Evolutionary conservation across 331 rosid genomes (phyloP).

Genomic region (Stylosanthes scabra): DNA sequence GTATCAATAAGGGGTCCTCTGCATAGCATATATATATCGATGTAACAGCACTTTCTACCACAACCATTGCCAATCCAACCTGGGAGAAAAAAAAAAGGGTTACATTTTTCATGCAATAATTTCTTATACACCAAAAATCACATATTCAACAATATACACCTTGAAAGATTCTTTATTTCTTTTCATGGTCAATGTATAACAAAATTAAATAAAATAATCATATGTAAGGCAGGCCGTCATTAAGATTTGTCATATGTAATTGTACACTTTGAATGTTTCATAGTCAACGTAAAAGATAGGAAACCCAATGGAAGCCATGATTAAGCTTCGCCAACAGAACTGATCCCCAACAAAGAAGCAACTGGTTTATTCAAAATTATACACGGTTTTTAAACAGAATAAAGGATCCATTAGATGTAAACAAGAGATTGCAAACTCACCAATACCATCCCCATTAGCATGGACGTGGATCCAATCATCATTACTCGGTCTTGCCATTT

Average conservation of each 20-base stretch:
- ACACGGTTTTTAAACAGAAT: background rate
- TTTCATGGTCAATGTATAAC: background rate
- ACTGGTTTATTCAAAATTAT: background rate
- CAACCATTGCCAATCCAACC: conserved; percentile 97
- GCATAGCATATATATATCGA: conserved; percentile 95
- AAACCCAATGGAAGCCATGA: background rate
- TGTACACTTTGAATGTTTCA: background rate
- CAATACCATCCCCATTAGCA: conserved; percentile 98
- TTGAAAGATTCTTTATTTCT: background rate
- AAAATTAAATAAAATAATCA: background rate
- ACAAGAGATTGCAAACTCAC: conserved; percentile 50
- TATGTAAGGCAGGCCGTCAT: background rate
- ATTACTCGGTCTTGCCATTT: conserved; percentile 70
- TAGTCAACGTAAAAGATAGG: conserved; percentile 16
- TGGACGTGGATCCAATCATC: conserved; percentile 92
- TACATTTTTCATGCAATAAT: background rate
- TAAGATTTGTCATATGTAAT: background rate
- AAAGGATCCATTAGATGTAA: background rate
- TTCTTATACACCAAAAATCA: background rate
- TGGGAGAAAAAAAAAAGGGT: conserved; percentile 40
- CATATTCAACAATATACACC: conserved; percentile 13
- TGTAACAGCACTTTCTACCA: conserved; percentile 97
- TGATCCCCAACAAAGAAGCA: background rate
- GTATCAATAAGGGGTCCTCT: conserved; percentile 89
- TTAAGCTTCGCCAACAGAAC: conserved; percentile 2